A percentile compares a stretch with the other conserved stretches of the same genome.
phyloP scores from a whole-genome alignment of 495 filamentous ascomycete genomes.

The Elasticomyces elasticus region DNA sequence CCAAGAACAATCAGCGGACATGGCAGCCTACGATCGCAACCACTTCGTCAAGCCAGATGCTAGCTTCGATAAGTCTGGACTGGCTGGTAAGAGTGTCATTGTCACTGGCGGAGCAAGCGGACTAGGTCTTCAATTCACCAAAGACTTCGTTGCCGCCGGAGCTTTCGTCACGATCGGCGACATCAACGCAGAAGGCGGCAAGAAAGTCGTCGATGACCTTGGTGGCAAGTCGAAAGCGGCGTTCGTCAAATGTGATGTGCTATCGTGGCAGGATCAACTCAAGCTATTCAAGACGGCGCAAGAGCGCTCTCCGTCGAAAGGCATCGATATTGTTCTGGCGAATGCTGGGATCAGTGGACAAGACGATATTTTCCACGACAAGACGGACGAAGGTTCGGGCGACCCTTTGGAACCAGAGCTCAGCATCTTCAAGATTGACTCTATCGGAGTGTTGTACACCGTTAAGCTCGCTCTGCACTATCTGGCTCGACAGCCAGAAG shows the following conservation, averaged over 20 bases:
- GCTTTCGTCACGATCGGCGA: slow-evolving; percentile 19
- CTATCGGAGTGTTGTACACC: slow-evolving; percentile 55
- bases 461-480: slow-evolving; percentile 52
- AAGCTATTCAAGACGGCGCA: slow-evolving; percentile 48
- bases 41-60: not conserved
- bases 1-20: not conserved
- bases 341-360: slow-evolving; percentile 53
- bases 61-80: not conserved
- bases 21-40: not conserved
- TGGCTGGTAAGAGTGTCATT: slow-evolving; percentile 13
- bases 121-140: slow-evolving; percentile 2
- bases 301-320: slow-evolving; percentile 42
- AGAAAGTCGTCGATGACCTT: slow-evolving; percentile 4
- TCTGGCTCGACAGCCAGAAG: slow-evolving; percentile 28
- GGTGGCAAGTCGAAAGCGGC: slow-evolving; percentile 9
- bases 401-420: slow-evolving; percentile 45
- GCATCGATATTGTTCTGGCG: slow-evolving; percentile 54
- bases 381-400: slow-evolving; percentile 13
- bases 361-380: slow-evolving; percentile 30
- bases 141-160: slow-evolving; percentile 4
- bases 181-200: slow-evolving; percentile 5
- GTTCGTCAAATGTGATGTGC: slow-evolving; percentile 45
- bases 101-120: slow-evolving; percentile 15
- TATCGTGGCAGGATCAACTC: slow-evolving; percentile 50
- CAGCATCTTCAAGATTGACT: slow-evolving; percentile 49